Evolutionary conservation across 108 stramenopile species (phyloP), one percentile per base, ranked within the genome.

Genomic region (Skeletonema marinoi): DNA sequence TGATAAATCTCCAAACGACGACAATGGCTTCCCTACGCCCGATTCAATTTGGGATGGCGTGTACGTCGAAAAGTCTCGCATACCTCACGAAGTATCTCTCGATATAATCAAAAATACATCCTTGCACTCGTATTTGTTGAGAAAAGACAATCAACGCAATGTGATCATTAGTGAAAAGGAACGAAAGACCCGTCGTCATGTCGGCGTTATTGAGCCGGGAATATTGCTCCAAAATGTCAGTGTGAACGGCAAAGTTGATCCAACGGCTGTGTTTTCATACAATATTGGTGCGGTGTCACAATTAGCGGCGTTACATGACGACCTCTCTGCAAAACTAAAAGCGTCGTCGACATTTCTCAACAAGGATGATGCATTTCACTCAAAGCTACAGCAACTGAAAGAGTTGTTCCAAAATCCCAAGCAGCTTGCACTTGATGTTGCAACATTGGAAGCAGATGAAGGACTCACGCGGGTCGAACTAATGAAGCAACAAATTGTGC

Each of bases 361-460:
- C 4, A n/a, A 5, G 3, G 16, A 46, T n/a, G 44, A 46, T n/a
- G 16, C 44, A 16, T 46, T 56, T 56, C 54, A 56, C 16, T 25
- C 54, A 16, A 21, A 63, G 39, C 30, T 19, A 39, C 38, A 48
- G 36, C 16, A 64, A 62, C 39, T 56, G 54, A 56, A 56, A 21
- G 25, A 56, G 2, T 71, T 25, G 16, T 76, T 76, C 60, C 66
- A 68, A 73, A 82, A 68, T 14, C 81, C 81, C 29, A 69, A 64
- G 17, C 71, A 72, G 33, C 61, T 82, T 54, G 75, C 81, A n/a
- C 71, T 71, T 2, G 75, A 82, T 51, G 81, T 82, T 16, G 81
- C 75, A 19, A 56, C 81, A 31, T 46, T 82, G 36, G 81, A 82
- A 42, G 72, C 75, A 1, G 81, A 82, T 32, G 70, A 66, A 29